Evolutionary conservation across 2,329 filamentous ascomycete species (phyloP).

Genomic region (Fusarium sarcochroum): DNA sequence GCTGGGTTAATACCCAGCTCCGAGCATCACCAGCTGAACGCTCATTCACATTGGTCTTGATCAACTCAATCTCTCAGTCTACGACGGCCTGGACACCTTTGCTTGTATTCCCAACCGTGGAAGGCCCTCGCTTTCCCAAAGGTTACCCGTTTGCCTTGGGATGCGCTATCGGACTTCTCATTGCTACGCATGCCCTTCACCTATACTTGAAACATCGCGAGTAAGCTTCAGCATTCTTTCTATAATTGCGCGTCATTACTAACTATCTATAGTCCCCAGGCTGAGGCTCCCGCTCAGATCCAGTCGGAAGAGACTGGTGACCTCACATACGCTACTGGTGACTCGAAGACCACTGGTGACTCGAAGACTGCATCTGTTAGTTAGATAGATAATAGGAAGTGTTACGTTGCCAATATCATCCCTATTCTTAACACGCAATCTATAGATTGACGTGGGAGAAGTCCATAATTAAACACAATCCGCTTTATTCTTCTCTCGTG

Average conservation of each 20-base stretch:
- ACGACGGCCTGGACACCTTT: conserved; percentile 70
- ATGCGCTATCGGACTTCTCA: conserved; percentile 52
- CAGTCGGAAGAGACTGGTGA: neutral
- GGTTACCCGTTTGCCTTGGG: conserved; percentile 58
- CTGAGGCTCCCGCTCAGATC: neutral
- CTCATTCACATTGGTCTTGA: conserved; percentile 64
- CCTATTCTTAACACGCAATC: too few relatives aligned
- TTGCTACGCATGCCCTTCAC: conserved; percentile 44
- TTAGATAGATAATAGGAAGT: neutral
- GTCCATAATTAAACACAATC: too few relatives aligned
- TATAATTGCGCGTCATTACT: neutral
- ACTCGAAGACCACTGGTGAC: neutral
- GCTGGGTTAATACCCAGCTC: conserved; percentile 68
- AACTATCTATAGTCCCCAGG: conserved; percentile 1
- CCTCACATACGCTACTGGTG: neutral
- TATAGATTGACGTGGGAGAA: too few relatives aligned
- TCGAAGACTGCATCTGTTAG: neutral
- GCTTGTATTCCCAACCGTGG: conserved; percentile 63
- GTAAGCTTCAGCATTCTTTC: conserved; percentile 6
- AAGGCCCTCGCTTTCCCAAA: conserved; percentile 59
- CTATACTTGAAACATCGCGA: conserved; percentile 41
- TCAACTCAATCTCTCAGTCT: conserved; percentile 67
- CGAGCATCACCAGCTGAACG: conserved; percentile 62
- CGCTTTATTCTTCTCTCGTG: too few relatives aligned
- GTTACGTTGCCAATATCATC: too few relatives aligned